Evolutionary conservation across 2,329 filamentous ascomycete genomes (phyloP), one percentile per base, ranked within the genome.

Genomic region (Aspergillus nomiae): DNA sequence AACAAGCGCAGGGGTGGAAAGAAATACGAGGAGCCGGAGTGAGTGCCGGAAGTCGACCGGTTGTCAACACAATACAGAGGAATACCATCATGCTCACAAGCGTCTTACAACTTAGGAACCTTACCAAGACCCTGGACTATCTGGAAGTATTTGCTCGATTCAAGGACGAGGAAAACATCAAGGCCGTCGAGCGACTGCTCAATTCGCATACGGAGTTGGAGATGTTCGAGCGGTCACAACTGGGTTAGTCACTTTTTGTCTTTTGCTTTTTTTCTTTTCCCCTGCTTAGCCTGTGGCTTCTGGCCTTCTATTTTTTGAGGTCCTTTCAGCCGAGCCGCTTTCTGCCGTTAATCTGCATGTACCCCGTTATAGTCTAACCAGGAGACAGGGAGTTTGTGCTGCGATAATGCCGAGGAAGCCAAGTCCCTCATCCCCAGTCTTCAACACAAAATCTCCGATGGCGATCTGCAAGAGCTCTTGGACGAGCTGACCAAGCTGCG

Each of bases 121-220:
- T 97, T 61, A 89, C 87, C 66, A 94, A 96, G 78, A 97, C 94
- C 30, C 86, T 93, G 68, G 92, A 94, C 74, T 98, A 99, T 80
- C 88, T 98, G 59, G 93, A 97, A 72, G 89, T 93, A 66, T 99
- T 99, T 80, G 91, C 94, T 21, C 91, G 95, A 41, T 98, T 98
- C 86, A 96, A 97, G 82, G 89, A 94, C 73, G 93, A 94, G 77
- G 92, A 96, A 78, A 95, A 95, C 69, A 91, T 97, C 74, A 92
- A 97, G 81, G 92, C 92, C n/a, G 92, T 98, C 36, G 93, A 96
- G 80, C 88, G 92, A 63, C 83, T 97, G 71, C 85, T 97, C 67
- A 91, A 91, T 69, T 87, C 90, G 63, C 90, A 92, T 74, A 80
- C 78, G 30, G 88, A 92, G 76, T 83, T 99, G 70, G 91, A 92